Evolutionary conservation across 257 asterid genomes (phyloP), one percentile per base, ranked within the genome.

Genomic region (Craterostigma plantagineum): DNA sequence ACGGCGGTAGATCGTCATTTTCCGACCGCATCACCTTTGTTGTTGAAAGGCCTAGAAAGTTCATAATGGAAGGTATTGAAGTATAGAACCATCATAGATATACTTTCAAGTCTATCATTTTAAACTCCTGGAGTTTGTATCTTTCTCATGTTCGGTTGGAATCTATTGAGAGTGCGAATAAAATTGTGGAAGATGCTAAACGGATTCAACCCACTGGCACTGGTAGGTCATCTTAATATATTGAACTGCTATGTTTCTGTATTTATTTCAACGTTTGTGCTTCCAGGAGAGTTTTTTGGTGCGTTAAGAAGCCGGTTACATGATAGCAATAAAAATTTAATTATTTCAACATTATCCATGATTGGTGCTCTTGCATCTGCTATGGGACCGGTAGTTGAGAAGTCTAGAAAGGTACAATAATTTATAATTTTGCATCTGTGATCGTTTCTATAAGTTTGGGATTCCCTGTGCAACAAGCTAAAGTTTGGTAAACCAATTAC

Each of bases 161-260:
- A 60, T 77, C 94, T 44, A 90, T 83, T 72, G 99, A 90, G 70
- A 59, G 69, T 23, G 92, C 83, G 45, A 80, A 64, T 63, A 90
- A 73, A 70, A 80, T 90, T 36, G 51, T 90, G 51, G 99, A 90
- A 58, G 99, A 90, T 64, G 91, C 96, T 43, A 83, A 71, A 61
- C 91, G 96, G 38, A 73, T 90, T 60, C 94, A 79, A 47, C 94
- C 99, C 18, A 66, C 64, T 58, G 99, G 99, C 65, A 83, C 94
- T 55, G 99, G 99, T 90, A 79, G 10, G 11, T 23, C 6, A 38
- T 35, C 34, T 51, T 43, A 40, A 43, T 23, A 2, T 23, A 2
- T 23, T 6, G 30, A 23, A 23, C 30, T 23, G 30, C 30, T 23
- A 23, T 23, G 6, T 23, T 23, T 23, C 30, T 23, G 30, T 23